Base-by-base conservation (phyloP, 2,329 filamentous ascomycete genomes). In the Ophiostoma novo-ulmi region DNA sequence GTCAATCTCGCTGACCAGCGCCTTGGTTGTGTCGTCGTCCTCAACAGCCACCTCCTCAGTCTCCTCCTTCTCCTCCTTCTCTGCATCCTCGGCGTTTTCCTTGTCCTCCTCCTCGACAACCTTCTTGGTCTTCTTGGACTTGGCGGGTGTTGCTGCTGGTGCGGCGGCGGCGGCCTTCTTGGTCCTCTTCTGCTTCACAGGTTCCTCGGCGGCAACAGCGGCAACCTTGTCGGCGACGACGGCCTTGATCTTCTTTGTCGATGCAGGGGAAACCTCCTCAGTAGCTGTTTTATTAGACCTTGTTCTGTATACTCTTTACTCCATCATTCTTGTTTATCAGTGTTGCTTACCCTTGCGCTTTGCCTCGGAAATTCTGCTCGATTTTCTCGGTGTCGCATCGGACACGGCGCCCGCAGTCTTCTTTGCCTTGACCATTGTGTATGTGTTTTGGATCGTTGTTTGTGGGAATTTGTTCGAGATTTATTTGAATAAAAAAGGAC, bases 311-410 rank as follows among this genome's bases (percentile, higher is more conserved):
- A 14, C 5, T 20, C 31, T 31, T 31, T 8, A 58, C 22, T 26
- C 5, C 3, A 8, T 38, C 13, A 13, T 14, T 39, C 20, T n/a
- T 7, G 20, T 38, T 26, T 20, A 48, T 48, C 44, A 5, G 11
- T 48, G 17, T 48, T 55, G 22, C 72, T 13, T n/a, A 73, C 72
- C 72, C 67, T 73, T 73, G 41, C 72, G 72, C 70, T 73, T 73
- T 6, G 44, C 72, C 63, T 73, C 72, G 31, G 70, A 64, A n/a
- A 73, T 61, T 68, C 72, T 68, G 70, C 61, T 72, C 7, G 72
- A 73, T 39, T 73, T 73, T 65, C 69, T 72, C 31, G 70, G 63
- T 38, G 72, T 67, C 58, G 48, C 39, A 38, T 39, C 67, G 11
- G 52, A 31, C 36, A 64, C 63, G 35, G 72, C 22, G 20, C 63